phyloP scores from a whole-genome alignment of 1,284 basidiomycete species.

The Jaminaea rosea region DNA sequence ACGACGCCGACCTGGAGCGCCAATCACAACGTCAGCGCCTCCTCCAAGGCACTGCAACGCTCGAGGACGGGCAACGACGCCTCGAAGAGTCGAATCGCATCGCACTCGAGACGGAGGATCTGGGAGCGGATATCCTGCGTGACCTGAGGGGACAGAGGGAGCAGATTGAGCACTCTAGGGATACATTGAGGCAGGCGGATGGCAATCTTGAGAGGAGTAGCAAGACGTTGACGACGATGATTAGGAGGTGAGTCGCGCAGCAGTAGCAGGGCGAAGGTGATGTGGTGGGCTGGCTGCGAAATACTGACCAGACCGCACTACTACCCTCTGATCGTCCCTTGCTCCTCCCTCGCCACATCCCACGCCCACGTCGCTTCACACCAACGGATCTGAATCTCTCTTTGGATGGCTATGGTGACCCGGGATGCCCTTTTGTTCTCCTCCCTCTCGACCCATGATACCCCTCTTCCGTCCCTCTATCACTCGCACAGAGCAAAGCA shows the following conservation, averaged over 20 bases:
- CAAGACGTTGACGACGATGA: slow-evolving; percentile 57
- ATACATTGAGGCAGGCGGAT: slow-evolving; percentile 62
- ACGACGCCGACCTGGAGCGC: slow-evolving; percentile 26
- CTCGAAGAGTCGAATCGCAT: slow-evolving; percentile 83
- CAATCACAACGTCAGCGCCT: slow-evolving; percentile 48
- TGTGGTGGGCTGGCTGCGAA: too few species aligned
- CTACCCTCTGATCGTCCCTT: not conserved
- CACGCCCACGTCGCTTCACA: not conserved
- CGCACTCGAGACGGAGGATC: slow-evolving; percentile 89
- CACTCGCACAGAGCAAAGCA: slow-evolving; percentile 37
- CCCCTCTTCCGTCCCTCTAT: not conserved
- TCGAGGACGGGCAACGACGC: slow-evolving; percentile 54
- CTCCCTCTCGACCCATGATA: not conserved
- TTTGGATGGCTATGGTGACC: not conserved
- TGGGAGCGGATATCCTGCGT: slow-evolving; percentile 82
- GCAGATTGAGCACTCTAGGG: slow-evolving; percentile 86
- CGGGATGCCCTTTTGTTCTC: not conserved
- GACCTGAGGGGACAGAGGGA: slow-evolving; percentile 81
- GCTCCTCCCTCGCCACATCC: not conserved
- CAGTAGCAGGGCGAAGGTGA: not conserved
- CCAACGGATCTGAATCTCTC: slow-evolving; percentile 5
- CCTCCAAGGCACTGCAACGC: slow-evolving; percentile 47
- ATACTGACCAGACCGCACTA: too few species aligned
- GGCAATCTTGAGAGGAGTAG: slow-evolving; percentile 55
- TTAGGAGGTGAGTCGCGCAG: slow-evolving; percentile 52